These are phyloP conservation scores for Xanthoconium stramineum DNA, from an alignment of 768 basidiomycete species.

Conservation along the genomic window DNA sequence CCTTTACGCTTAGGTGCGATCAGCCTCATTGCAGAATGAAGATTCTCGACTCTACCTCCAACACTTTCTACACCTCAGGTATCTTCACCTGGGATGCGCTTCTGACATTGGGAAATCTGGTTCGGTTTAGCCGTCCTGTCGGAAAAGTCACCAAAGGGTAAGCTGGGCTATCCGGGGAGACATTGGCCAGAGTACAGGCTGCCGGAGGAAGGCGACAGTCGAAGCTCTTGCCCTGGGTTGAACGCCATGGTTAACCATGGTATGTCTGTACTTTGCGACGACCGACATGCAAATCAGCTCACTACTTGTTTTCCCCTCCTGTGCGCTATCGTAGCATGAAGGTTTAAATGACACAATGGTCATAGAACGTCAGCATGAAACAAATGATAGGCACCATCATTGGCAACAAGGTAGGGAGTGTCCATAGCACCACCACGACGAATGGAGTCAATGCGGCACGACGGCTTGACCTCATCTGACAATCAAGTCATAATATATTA, in stretches of 20 bases:
- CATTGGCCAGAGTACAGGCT: slow-evolving; percentile 66
- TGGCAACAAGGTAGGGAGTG: too few species aligned
- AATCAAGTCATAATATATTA: too few species aligned
- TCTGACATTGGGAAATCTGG: slow-evolving; percentile 14
- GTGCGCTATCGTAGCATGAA: too few species aligned
- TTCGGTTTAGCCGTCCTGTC: slow-evolving; percentile 30
- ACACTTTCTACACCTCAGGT: background rate
- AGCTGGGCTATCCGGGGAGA: slow-evolving; percentile 54
- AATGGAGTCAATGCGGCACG: too few species aligned
- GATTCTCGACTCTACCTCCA: background rate
- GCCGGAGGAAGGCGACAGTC: slow-evolving; percentile 59
- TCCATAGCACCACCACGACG: too few species aligned
- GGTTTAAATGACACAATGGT: too few species aligned
- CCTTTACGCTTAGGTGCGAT: background rate
- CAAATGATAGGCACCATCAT: too few species aligned
- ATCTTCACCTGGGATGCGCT: slow-evolving; percentile 11
- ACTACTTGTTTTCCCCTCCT: background rate
- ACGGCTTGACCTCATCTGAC: too few species aligned
- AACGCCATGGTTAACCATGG: slow-evolving; percentile 84
- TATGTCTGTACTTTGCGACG: slow-evolving; percentile 37
- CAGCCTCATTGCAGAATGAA: slow-evolving; percentile 5
- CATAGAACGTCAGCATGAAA: too few species aligned
- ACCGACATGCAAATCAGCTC: background rate
- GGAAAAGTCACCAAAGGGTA: slow-evolving; percentile 53
- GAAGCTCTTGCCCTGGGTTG: slow-evolving; percentile 67